A percentile compares a stretch with the other conserved stretches of the same genome.
Evolutionary conservation across 208 protist species (phyloP).

Genomic region (Leishmania gerbilli): DNA sequence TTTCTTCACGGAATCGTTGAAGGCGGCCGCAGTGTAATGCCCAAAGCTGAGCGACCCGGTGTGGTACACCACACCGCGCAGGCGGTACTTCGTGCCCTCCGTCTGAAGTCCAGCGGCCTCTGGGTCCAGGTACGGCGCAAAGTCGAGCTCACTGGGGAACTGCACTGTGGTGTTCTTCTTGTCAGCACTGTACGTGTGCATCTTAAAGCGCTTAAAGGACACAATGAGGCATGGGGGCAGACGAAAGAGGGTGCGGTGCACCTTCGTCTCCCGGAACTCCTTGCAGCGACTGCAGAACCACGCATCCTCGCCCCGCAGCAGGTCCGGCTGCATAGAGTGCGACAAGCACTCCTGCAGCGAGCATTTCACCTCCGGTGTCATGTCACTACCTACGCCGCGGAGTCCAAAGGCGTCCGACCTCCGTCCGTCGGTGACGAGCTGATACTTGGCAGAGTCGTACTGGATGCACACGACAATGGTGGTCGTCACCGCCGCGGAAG

Average conservation of each 20-base stretch:
- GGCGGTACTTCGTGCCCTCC: constrained; percentile 50
- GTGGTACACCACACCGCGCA: constrained; percentile 81
- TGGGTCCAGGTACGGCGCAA: constrained; percentile 59
- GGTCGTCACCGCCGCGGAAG: not conserved
- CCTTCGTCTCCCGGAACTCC: constrained; percentile 48
- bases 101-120: constrained; percentile 29
- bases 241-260: constrained; percentile 66
- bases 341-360: constrained; percentile 47
- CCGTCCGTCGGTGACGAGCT: not conserved
- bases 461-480: constrained; percentile 28
- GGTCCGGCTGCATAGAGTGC: constrained; percentile 52
- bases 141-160: constrained; percentile 60
- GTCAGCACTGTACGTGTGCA: constrained; percentile 50
- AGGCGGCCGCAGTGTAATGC: constrained; percentile 79
- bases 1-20: constrained; percentile 46
- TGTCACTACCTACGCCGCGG: not conserved
- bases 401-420: not conserved
- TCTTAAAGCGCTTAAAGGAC: constrained; percentile 81
- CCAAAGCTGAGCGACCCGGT: constrained; percentile 74
- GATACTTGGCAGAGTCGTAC: constrained; percentile 17
- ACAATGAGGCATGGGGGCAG: constrained; percentile 78
- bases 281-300: constrained; percentile 80
- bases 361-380: constrained; percentile 32
- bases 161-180: constrained; percentile 76
- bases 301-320: constrained; percentile 59